phyloP scores from a whole-genome alignment of 495 filamentous ascomycete genomes.

The Massariosphaeria phaeospora region DNA sequence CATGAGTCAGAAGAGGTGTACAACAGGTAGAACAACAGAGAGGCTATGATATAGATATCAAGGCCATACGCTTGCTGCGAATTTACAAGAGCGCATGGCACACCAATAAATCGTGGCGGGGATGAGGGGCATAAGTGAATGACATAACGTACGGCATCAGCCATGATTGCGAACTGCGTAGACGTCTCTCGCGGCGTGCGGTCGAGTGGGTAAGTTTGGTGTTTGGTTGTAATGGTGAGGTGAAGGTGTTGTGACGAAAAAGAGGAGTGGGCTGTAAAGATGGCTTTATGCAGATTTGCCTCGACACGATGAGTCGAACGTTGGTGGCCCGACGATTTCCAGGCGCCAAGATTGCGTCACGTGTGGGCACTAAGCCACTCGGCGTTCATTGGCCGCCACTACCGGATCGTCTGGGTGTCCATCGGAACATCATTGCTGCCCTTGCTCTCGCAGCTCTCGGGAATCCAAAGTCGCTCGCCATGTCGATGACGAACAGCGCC shows the following conservation, averaged over 20 bases:
- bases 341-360: constrained; percentile 23
- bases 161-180: constrained; percentile 42
- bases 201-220: not conserved
- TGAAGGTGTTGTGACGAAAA: not conserved
- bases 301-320: not conserved
- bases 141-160: constrained; percentile 54
- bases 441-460: not conserved
- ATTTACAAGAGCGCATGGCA: too few species aligned
- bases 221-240: not conserved
- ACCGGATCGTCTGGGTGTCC: too few species aligned
- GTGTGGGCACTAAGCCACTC: not conserved
- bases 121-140: constrained; percentile 4
- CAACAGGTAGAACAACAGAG: too few species aligned
- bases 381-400: constrained; percentile 7
- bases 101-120: too few species aligned
- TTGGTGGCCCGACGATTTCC: not conserved
- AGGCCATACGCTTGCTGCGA: too few species aligned
- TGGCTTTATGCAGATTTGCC: not conserved
- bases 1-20: constrained; percentile 3
- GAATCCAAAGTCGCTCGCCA: not conserved
- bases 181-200: not conserved
- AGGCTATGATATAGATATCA: too few species aligned
- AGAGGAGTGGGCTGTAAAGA: not conserved
- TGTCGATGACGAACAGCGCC: constrained; percentile 29
- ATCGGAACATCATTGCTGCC: too few species aligned